Base-by-base conservation (phyloP, 1,284 basidiomycete genomes). In the Rhodofomes roseus region DNA sequence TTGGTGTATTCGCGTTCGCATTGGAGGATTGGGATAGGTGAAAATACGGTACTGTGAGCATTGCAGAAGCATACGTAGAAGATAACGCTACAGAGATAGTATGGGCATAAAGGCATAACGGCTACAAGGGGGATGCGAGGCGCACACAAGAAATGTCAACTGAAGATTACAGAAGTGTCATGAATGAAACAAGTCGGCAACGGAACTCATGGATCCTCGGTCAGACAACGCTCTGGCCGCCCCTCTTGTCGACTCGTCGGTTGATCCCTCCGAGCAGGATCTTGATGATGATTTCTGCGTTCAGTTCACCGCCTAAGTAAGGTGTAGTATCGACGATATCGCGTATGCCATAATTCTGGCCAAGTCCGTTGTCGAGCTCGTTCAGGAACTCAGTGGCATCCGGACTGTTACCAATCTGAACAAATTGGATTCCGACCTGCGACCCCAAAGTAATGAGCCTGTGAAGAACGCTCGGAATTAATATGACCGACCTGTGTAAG, bases 21-120 rank as follows among this genome's bases (percentile, higher is more conserved):
- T 75, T 95, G 55, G 88, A 93, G 60, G 92, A 93, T 67, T 94
- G 93, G 92, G 89, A 89, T 73, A 65, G 70, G 60, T 75, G 70
- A 55, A 37, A 1, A 16, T 44, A 27, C 4, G 22, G 20, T 23
- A 43, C 41, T 8, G 41, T 14, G 5, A 44, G 43, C 43, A 29
- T 48, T 23, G 23, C 25, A 4, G 12, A 29, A 23, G 31, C 18
- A 37, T 9, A 34, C 1, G n/a, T 5, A 22, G n/a, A 18, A n/a
- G 14, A 8, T 46, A 56, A 46, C 20, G 55, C 41, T 56, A 51
- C 37, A 51, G 22, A 23, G 25, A 41, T 46, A 14, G 9, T 16
- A 8, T 16, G 37, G 37, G 7, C 16, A 39, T 14, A 16, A 34
- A 39, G 14, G 37, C 37, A 39, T 18, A 39, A 39, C 11, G 14